These are phyloP conservation scores for Rosa rugosa DNA, from an alignment of 306 rosid genomes.

Conservation along the genomic window DNA sequence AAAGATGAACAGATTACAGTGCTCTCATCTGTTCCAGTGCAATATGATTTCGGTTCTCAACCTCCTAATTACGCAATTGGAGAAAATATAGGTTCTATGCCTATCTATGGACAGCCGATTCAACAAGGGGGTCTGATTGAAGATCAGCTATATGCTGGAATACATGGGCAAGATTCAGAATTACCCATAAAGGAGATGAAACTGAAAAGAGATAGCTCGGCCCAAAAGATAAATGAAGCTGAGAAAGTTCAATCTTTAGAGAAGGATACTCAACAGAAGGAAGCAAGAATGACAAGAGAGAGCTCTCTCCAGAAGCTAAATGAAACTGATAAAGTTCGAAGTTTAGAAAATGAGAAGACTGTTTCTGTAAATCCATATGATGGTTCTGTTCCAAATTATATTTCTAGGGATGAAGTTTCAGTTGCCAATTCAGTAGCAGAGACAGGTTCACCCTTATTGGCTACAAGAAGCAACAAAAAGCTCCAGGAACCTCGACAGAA, in stretches of 20 bases:
- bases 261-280: conserved; percentile 31
- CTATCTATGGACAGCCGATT: conserved; percentile 20
- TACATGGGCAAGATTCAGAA: conserved; percentile 32
- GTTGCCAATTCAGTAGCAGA: conserved; percentile 29
- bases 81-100: conserved; percentile 26
- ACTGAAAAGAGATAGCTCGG: conserved; percentile 39
- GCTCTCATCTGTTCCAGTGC: conserved; percentile 32
- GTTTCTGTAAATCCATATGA: conserved; percentile 33
- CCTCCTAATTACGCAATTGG: conserved; percentile 28
- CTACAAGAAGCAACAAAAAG: conserved; percentile 33
- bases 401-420: conserved; percentile 30
- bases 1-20: conserved; percentile 31
- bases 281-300: conserved; percentile 38
- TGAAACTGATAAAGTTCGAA: conserved; percentile 31
- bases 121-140: conserved; percentile 35
- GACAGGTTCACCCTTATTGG: conserved; percentile 23
- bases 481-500: conserved; percentile 35
- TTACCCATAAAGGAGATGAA: conserved; percentile 25
- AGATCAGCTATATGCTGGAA: conserved; percentile 26
- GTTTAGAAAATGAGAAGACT: conserved; percentile 28
- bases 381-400: conserved; percentile 23
- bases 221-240: conserved; percentile 36
- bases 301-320: conserved; percentile 39
- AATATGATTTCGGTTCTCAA: conserved; percentile 26
- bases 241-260: conserved; percentile 26